Conservation (phyloP, 768 basidiomycete species). For the Tricholoma hemisulphureum region DNA sequence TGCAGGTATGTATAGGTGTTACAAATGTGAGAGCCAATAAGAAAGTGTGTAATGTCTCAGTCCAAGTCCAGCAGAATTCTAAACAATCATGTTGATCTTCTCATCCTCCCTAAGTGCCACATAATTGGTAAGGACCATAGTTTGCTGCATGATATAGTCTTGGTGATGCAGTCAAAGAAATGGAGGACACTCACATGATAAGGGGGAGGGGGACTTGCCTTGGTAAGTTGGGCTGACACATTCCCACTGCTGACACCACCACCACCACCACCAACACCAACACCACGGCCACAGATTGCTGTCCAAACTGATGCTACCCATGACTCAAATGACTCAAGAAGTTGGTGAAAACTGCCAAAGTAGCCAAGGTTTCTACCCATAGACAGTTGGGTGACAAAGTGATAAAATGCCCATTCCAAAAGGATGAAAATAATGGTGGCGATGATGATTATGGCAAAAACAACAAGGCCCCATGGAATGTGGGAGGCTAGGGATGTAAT, state of each 20-base stretch:
- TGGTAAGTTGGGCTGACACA: background rate
- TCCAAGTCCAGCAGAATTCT: background rate
- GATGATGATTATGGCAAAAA: background rate
- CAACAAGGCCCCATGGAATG: background rate
- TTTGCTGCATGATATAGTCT: background rate
- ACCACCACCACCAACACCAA: background rate
- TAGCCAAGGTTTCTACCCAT: background rate
- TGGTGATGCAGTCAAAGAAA: background rate
- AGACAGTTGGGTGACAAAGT: background rate
- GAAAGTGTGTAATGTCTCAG: background rate
- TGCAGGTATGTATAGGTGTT: background rate
- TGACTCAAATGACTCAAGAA: background rate
- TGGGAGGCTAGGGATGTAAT: background rate
- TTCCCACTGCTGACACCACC: background rate
- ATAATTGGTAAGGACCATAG: background rate
- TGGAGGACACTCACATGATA: background rate
- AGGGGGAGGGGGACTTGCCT: background rate
- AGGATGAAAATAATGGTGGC: background rate
- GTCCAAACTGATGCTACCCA: background rate
- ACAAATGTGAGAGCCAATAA: background rate
- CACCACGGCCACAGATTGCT: background rate
- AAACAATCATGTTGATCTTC: background rate
- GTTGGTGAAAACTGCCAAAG: background rate
- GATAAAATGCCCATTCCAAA: background rate
- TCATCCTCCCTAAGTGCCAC: background rate